These are phyloP conservation scores for Simmondsia chinensis DNA, from an alignment of 148 eudicot species.

Conservation along the genomic window DNA sequence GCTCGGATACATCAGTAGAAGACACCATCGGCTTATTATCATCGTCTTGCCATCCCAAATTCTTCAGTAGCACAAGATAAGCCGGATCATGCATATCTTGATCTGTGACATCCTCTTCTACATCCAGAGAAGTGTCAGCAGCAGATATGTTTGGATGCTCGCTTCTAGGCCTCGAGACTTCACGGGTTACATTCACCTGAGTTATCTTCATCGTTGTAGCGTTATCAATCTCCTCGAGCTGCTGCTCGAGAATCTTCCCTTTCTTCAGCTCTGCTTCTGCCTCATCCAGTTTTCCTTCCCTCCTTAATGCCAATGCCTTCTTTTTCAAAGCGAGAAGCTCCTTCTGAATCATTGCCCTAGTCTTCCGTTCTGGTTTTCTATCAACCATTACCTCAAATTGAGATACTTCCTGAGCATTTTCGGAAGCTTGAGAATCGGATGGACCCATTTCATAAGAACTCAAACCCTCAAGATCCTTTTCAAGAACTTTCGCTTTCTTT, in stretches of 20 bases:
- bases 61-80: slow-evolving; percentile 59
- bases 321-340: slow-evolving; percentile 82
- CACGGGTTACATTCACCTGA: slow-evolving; percentile 10
- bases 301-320: slow-evolving; percentile 74
- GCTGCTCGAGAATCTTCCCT: slow-evolving; percentile 77
- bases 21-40: slow-evolving; percentile 17
- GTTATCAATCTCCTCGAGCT: slow-evolving; percentile 72
- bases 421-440: slow-evolving; percentile 2
- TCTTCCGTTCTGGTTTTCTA: slow-evolving; percentile 44
- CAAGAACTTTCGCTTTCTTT: slow-evolving; percentile 67
- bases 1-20: slow-evolving; percentile 17
- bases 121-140: slow-evolving; percentile 27
- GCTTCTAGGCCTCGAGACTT: slow-evolving; percentile 3
- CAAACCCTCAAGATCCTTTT: slow-evolving; percentile 42
- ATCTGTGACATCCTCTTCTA: slow-evolving; percentile 63
- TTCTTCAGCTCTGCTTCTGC: slow-evolving; percentile 83
- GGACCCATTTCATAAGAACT: slow-evolving; percentile 7
- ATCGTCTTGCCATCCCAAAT: slow-evolving; percentile 89
- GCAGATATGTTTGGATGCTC: slow-evolving; percentile 22
- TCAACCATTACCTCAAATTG: slow-evolving; percentile 7
- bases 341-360: slow-evolving; percentile 57
- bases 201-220: slow-evolving; percentile 22
- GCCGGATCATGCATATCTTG: slow-evolving; percentile 80
- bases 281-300: slow-evolving; percentile 78
- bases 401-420: slow-evolving; percentile 5